phyloP scores from a whole-genome alignment of 108 stramenopile species.

The Cyclotella sp. region DNA sequence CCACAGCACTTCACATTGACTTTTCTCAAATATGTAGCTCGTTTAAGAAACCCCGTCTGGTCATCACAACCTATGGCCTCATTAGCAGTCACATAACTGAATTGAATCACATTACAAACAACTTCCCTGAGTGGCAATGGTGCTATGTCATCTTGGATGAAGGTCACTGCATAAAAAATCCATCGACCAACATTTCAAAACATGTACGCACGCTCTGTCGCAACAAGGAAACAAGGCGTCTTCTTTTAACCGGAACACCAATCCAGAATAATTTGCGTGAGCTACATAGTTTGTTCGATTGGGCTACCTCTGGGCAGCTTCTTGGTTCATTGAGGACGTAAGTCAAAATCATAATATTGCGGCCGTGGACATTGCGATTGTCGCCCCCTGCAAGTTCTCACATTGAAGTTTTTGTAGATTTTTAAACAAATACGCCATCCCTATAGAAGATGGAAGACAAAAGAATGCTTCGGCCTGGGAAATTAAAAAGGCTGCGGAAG shows the following conservation, averaged over 20 bases:
- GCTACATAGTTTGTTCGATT: conserved; percentile 95
- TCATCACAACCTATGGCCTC: conserved; percentile 84
- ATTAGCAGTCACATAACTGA: conserved; percentile 51
- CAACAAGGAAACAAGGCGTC: conserved; percentile 61
- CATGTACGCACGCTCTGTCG: conserved; percentile 64
- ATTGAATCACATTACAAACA: conserved; percentile 19
- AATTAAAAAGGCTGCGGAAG: conserved; percentile 71
- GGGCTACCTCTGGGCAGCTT: conserved; percentile 76
- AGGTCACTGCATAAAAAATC: conserved; percentile 95
- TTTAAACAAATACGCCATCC: conserved; percentile 65
- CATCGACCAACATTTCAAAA: conserved; percentile 71
- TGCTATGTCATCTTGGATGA: conserved; percentile 96
- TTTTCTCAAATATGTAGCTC: conserved; percentile 20
- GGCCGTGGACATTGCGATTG: no score
- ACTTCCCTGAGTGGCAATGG: conserved; percentile 57
- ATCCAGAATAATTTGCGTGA: conserved; percentile 73
- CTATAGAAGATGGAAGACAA: conserved; percentile 82
- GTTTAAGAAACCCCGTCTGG: conserved; percentile 55
- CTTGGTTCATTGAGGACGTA: conserved; percentile 59
- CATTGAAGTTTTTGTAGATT: conserved; percentile 43
- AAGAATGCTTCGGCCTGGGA: conserved; percentile 65
- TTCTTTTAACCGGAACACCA: conserved; percentile 85
- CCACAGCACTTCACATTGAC: background rate
- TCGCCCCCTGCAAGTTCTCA: background rate
- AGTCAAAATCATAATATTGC: background rate